Base-by-base conservation (phyloP, 257 asterid genomes). In the Solanum piurae region DNA sequence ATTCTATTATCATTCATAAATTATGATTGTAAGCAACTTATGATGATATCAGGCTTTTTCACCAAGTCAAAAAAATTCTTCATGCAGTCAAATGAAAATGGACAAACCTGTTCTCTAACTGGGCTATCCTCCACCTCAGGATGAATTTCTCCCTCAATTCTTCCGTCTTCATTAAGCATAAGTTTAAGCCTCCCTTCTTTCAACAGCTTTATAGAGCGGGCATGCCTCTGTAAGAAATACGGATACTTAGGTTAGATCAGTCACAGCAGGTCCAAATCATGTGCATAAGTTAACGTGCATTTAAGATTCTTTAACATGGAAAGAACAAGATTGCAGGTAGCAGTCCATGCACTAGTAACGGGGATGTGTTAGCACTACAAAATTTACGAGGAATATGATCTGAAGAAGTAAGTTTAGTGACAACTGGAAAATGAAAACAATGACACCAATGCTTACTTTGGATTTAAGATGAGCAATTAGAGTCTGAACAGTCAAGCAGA, bases 101-200 rank as follows among this genome's bases (percentile, higher is more conserved):
- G 87, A 87, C 85, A 27, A 85, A 93, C 98, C 97, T 93, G 71
- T 33, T 27, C 69, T 29, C 9, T 80, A 34, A 82, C 89, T n/a
- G 93, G 83, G 38, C 62, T 84, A 7, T 86, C 71, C 71, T 89
- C 71, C 72, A 86, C 84, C 64, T 93, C 95, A 46, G 86, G 64
- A 74, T 85, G 46, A 60, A 74, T 83, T 88, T 94, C 98, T 23
- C 92, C 96, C 83, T 94, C 96, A 55, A 92, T 55, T 90, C 89
- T 86, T 77, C 96, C 98, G 83, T 89, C 86, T 10, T 90, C 93
- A 79, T 92, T 88, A 31, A 96, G 96, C 94, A 94, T 93, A 89
- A 93, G 91, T 93, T 94, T 96, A 76, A 96, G 98, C 91, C 98
- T 94, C 85, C 99, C 99, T 90, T 96, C 99, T 88, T 55, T 91